Base-by-base conservation (phyloP, 768 basidiomycete species). In the Sporobolomyces pararoseus region DNA sequence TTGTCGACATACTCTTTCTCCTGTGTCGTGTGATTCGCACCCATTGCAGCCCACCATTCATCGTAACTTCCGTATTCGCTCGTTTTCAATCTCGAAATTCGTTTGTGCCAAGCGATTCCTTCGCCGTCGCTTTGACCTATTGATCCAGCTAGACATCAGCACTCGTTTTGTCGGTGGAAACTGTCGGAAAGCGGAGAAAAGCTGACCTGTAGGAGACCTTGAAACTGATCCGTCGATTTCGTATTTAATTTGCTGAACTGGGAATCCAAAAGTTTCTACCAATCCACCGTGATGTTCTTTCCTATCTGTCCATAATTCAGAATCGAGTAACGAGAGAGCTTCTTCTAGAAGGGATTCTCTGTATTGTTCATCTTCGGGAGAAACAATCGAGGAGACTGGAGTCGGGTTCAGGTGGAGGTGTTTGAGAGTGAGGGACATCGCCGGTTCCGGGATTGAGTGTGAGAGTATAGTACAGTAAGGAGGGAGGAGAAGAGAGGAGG, bases 91-190 rank as follows among this genome's bases (percentile, higher is more conserved):
- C 46, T 60, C 32, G 64, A 65, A 10, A 62, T 65, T n/a, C 69
- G 69, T 53, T 66, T 70, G 53, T 70, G 69, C 64, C 63, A 70
- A 27, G 65, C 53, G 59, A 70, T 70, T 17, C 69, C 69, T 29
- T 65, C 69, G 3, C 60, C 69, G 37, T 60, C 64, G 3, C 42
- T 0, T 13, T 70, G 7, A 29, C 69, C 69, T 70, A 25, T 14
- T 32, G 3, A 9, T 42, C 25, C 13, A 14, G 21, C 25, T 5
- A 27, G 10, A 1, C 57, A 42, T 42, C 39, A 7, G 2, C 1
- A 16, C 7, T 44, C 10, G 21, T 21, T 47, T 21, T 13, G 21
- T 14, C 10, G 13, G 12, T 23, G 10, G 9, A 7, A 39, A 27
- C 1, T 19, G 27, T 7, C 6, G 32, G 35, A 55, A 34, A 55